Base-by-base conservation (phyloP, 139 green algal species). In the Ulvella scutata region DNA sequence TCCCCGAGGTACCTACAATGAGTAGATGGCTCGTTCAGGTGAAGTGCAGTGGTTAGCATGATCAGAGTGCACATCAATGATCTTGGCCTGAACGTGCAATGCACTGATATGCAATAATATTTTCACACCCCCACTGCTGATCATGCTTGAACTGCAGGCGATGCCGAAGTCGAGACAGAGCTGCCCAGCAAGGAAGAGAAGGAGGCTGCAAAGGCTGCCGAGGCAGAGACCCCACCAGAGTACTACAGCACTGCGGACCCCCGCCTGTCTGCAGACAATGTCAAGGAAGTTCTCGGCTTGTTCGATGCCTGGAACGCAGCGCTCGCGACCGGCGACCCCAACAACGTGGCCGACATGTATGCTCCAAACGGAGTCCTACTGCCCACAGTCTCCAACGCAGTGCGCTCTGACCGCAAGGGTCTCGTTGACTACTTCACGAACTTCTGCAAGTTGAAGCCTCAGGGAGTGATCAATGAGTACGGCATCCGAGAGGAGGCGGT, bases 291-390 rank as follows among this genome's bases (percentile, higher is more conserved):
- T 10, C 60, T 72, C n/a, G n/a, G n/a, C 21, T n/a, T 79, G 38
- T 79, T 79, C 40, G 76, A 79, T n/a, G 20, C n/a, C 21, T 79
- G 76, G 76, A 79, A 79, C 29, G 62, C 38, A 2, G 76, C 76
- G 1, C 61, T 79, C 2, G 61, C 62, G 4, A 79, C 61, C 38
- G 73, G 59, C 29, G 62, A 79, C 61, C 76, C 76, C 36, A 43
- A 37, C 26, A 62, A 38, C 3, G 75, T 79, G 61, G 75, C 75
- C 4, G 34, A 75, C 37, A 0, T 79, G 37, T 79, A 79, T 34
- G 75, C 33, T 3, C 59, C 61, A 20, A 38, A 79, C 38, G 75
- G 59, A 6, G 75, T 79, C 26, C 75, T 79, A 40, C 75, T 79
- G 75, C 75, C 75, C 10, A 79, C 75, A 7, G 60, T 79, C 10